Evolutionary conservation across 805 yeast species (phyloP).

Genomic region (Metschnikowia proteae): DNA sequence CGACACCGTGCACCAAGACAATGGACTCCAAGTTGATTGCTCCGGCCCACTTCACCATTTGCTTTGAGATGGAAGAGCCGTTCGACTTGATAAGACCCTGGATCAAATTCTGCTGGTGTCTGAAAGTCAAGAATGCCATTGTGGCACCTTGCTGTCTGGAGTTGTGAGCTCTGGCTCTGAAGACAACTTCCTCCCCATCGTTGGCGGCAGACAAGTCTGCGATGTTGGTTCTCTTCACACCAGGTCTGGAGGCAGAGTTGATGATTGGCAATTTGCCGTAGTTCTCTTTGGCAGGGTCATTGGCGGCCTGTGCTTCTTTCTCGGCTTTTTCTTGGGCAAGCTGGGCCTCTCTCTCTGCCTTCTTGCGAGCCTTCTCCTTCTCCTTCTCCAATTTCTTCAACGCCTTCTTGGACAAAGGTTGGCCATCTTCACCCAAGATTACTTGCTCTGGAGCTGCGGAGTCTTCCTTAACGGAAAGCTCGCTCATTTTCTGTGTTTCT

Average conservation of each 20-base stretch:
- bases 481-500: constrained; percentile 16
- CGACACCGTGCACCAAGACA: constrained; percentile 84
- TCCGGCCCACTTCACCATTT: constrained; percentile 95
- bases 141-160: constrained; percentile 96
- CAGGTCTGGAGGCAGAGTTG: constrained; percentile 72
- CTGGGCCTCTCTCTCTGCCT: constrained; percentile 88
- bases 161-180: constrained; percentile 93
- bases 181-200: constrained; percentile 73
- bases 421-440: constrained; percentile 66
- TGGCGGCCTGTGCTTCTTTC: constrained; percentile 62
- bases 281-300: constrained; percentile 80
- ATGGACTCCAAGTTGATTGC: constrained; percentile 83
- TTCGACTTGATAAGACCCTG: constrained; percentile 65
- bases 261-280: constrained; percentile 88
- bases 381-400: constrained; percentile 92
- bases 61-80: constrained; percentile 63
- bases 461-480: constrained; percentile 15
- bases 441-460: constrained; percentile 24
- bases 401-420: constrained; percentile 89
- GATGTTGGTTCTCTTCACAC: constrained; percentile 58
- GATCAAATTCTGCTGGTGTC: constrained; percentile 93
- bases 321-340: constrained; percentile 83
- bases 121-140: constrained; percentile 81
- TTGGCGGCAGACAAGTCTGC: constrained; percentile 51
- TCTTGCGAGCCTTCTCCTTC: constrained; percentile 86